Percentiles rank a stretch among this genome's conserved stretches.
These are phyloP conservation scores for Suillus cothurnatus DNA, from an alignment of 768 basidiomycete species.

Conservation along the genomic window DNA sequence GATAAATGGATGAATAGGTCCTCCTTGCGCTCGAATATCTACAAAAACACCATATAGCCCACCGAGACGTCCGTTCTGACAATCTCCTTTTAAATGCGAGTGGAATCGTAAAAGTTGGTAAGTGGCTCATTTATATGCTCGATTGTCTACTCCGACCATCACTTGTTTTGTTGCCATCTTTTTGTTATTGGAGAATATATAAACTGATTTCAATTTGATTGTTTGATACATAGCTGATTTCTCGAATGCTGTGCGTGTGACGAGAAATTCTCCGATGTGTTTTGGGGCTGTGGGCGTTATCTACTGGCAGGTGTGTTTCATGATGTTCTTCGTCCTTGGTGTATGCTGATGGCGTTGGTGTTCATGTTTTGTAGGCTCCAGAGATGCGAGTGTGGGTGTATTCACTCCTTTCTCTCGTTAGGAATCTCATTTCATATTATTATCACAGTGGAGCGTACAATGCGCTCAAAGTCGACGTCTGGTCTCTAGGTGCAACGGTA, in stretches of 20 bases:
- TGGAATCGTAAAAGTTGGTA: constrained; percentile 77
- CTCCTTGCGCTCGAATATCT: constrained; percentile 68
- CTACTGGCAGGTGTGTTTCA: constrained; percentile 70
- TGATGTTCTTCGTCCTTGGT: not conserved
- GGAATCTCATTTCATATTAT: constrained; percentile 14
- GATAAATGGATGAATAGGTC: constrained; percentile 43
- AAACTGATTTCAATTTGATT: constrained; percentile 6
- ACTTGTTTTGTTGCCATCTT: constrained; percentile 1
- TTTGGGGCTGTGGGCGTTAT: constrained; percentile 68
- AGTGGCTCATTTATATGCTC: constrained; percentile 25
- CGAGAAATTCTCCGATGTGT: constrained; percentile 49
- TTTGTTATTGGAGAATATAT: not conserved
- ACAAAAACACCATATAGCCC: constrained; percentile 66
- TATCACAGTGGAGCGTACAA: constrained; percentile 65
- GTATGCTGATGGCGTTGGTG: constrained; percentile 5
- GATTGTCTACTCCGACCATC: constrained; percentile 1
- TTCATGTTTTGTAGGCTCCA: constrained; percentile 49
- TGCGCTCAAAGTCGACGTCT: constrained; percentile 73
- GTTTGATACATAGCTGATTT: constrained; percentile 65
- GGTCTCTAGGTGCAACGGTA: constrained; percentile 82
- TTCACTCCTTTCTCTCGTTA: not conserved
- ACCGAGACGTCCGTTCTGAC: constrained; percentile 84
- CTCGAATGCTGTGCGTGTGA: constrained; percentile 69
- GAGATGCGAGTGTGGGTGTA: constrained; percentile 68
- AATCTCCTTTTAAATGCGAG: constrained; percentile 72